These are phyloP conservation scores for Ceratorhiza oryzae-sativae DNA, from an alignment of 1,284 basidiomycete species.

Conservation along the genomic window DNA sequence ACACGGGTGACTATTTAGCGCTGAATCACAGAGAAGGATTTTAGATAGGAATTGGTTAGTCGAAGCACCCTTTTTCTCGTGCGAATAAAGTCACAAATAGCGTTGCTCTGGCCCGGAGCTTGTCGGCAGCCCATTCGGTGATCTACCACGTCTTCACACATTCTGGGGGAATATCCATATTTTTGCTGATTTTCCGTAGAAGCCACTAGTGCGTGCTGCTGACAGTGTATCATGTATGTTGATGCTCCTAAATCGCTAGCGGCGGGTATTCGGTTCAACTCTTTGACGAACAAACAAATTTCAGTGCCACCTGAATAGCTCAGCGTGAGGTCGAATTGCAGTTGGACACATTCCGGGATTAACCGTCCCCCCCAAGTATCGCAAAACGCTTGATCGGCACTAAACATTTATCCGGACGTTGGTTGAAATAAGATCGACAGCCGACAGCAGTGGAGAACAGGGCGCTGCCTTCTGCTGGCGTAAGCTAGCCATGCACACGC, in stretches of 20 bases:
- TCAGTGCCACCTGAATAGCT: not conserved
- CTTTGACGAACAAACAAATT: not conserved
- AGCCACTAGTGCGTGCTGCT: not conserved
- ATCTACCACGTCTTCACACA: not conserved
- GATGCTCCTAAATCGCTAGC: too few relatives aligned
- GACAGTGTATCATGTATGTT: too few relatives aligned
- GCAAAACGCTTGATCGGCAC: not conserved
- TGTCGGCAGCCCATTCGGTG: not conserved
- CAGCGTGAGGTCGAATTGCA: too few relatives aligned
- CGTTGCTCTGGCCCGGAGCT: not conserved
- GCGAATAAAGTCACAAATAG: not conserved
- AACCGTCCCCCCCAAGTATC: not conserved
- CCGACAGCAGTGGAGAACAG: not conserved
- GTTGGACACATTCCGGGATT: not conserved
- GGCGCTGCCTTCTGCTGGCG: not conserved
- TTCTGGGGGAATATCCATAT: not conserved
- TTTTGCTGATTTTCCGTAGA: not conserved
- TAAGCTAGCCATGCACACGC: not conserved
- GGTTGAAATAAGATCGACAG: not conserved
- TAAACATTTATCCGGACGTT: not conserved
- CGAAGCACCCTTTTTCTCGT: not conserved
- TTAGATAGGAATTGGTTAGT: slow-evolving; percentile 4
- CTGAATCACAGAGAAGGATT: not conserved
- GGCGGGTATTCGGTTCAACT: not conserved
- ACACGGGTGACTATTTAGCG: not conserved